Evolutionary conservation across 352 stramenopile genomes (phyloP), one percentile per base, ranked within the genome.

Genomic region (Phytopythium boreale): DNA sequence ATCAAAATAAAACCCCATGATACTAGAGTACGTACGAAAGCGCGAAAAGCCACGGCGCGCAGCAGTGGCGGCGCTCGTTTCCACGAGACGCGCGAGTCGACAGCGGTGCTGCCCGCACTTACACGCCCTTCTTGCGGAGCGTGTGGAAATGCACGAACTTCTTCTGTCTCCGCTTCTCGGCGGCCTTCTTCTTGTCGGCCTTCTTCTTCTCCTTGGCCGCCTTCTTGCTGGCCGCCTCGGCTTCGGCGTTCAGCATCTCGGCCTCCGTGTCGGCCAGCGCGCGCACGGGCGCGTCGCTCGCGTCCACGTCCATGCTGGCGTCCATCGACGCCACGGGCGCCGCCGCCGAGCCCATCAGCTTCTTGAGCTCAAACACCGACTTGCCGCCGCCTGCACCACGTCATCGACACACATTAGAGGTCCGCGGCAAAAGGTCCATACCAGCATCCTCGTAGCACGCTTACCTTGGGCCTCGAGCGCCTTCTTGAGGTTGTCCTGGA

Each of bases 81-180:
- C 17, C 41, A 46, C 9, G 41, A 1, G 41, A 22, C 15, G 51
- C 22, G 7, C 24, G n/a, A 46, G 29, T 12, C 39, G 36, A 44
- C 59, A 61, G 64, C 31, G 27, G 44, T 24, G 34, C 19, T n/a
- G 22, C 12, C 29, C 26, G 39, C 7, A 43, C 68, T 81, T 88
- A 93, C 71, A 90, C 83, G 57, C 87, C 87, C 75, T 95, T 95
- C 79, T 95, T 95, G 63, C 87, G 87, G 46, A 93, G 74, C 57
- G 80, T 79, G 77, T 95, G 84, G 74, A 95, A 93, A 69, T 92
- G 84, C 63, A 95, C 76, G 49, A 93, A 92, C 71, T 93, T 93
- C 62, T 87, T 82, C 78, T 88, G 90, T 69, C 79, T 68, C 59
- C 73, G 71, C 41, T 79, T 73, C 15, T 67, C 66, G 20, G 73